A percentile compares a stretch with the other conserved stretches of the same genome.
Conservation (phyloP, 331 rosid species). For the Rosa hybrid region DNA sequence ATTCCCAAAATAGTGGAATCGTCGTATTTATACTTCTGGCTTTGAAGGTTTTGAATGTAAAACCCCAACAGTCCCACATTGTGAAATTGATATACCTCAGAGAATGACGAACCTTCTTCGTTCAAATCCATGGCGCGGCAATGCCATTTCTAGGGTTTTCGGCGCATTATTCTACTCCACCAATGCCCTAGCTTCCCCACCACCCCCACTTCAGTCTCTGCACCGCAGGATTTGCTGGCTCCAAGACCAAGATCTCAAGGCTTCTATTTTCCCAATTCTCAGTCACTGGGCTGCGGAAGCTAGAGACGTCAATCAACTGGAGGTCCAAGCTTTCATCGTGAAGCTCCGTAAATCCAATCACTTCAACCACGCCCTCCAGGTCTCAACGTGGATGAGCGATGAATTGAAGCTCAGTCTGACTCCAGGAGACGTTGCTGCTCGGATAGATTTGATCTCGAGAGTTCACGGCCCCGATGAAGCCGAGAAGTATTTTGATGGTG, state of each 20-base stretch:
- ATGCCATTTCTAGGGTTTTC: constrained; percentile 14
- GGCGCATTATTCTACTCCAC: constrained; percentile 30
- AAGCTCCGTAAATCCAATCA: constrained; percentile 44
- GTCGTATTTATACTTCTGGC: no score
- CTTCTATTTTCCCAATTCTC: constrained; percentile 44
- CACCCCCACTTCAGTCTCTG: constrained; percentile 33
- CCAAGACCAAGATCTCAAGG: constrained; percentile 36
- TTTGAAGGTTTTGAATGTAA: no score
- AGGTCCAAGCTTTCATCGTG: constrained; percentile 31
- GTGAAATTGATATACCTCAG: no score
- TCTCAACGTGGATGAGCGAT: constrained; percentile 52
- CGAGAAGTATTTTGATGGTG: constrained; percentile 46
- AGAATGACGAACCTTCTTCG: constrained; percentile 27
- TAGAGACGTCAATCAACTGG: constrained; percentile 20
- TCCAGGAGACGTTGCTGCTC: constrained; percentile 48
- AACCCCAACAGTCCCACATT: no score
- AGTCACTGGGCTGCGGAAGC: constrained; percentile 66
- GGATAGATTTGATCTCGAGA: constrained; percentile 53
- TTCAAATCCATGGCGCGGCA: constrained; percentile 38
- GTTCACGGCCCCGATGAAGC: constrained; percentile 57
- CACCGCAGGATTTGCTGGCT: constrained; percentile 34
- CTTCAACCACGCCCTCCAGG: constrained; percentile 67
- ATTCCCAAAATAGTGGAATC: no score
- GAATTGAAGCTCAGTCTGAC: constrained; percentile 27
- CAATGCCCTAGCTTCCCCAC: neutral